A percentile compares a stretch with the other conserved stretches of the same genome.
These are phyloP conservation scores for Meripilus lineatus DNA, from an alignment of 1,284 basidiomycete species.

Conservation along the genomic window DNA sequence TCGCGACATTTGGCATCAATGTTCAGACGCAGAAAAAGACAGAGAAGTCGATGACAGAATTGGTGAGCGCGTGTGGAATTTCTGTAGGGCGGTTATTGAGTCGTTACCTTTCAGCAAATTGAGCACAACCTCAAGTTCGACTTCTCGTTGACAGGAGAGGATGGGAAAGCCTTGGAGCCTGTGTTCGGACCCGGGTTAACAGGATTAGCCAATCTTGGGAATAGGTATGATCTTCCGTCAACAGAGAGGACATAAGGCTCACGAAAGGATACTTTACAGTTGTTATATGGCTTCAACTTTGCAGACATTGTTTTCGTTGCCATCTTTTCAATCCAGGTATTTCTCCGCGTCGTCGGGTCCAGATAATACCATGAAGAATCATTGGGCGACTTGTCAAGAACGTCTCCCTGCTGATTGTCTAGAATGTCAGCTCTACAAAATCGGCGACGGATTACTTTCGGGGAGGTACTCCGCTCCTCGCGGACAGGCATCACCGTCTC, in stretches of 20 bases:
- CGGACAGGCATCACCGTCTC: constrained; percentile 10
- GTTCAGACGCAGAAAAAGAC: constrained; percentile 85
- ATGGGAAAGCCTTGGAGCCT: constrained; percentile 85
- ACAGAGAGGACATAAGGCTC: background rate
- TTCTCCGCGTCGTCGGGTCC: too few relatives aligned
- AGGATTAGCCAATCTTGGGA: constrained; percentile 90
- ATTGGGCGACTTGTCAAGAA: constrained; percentile 65
- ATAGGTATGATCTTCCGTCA: constrained; percentile 54
- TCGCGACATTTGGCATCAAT: constrained; percentile 85
- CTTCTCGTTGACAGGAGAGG: constrained; percentile 89
- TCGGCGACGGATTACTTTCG: constrained; percentile 90
- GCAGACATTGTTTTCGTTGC: constrained; percentile 83
- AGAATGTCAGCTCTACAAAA: constrained; percentile 93
- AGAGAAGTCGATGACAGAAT: constrained; percentile 95
- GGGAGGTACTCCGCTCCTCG: constrained; percentile 84
- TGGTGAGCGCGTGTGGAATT: constrained; percentile 44
- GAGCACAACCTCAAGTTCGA: constrained; percentile 96
- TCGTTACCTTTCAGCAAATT: constrained; percentile 66
- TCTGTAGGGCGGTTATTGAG: background rate
- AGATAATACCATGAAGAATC: constrained; percentile 47
- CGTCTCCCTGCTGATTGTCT: constrained; percentile 79
- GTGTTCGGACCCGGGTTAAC: constrained; percentile 88
- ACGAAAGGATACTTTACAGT: constrained; percentile 35
- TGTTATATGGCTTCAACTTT: constrained; percentile 97
- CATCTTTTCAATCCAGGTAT: constrained; percentile 78